A percentile compares a stretch with the other conserved stretches of the same genome.
These are phyloP conservation scores for Pelargonium citronellum DNA, from an alignment of 441 rosid species.

Conservation along the genomic window DNA sequence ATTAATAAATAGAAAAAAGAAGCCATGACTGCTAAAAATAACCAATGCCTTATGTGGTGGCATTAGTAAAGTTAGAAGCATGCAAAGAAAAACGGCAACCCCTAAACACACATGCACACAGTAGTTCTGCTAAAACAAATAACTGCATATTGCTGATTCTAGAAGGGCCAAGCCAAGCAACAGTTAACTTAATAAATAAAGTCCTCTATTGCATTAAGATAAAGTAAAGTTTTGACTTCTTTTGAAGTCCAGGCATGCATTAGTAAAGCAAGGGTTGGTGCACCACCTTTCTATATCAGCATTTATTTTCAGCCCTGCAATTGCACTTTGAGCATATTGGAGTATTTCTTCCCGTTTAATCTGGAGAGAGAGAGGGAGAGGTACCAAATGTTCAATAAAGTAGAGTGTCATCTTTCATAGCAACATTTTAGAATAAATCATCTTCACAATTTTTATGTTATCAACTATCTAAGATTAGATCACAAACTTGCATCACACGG, in stretches of 20 bases:
- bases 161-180: too few relatives aligned
- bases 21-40: too few relatives aligned
- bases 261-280: constrained; percentile 2
- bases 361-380: constrained; percentile 31
- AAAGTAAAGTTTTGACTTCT: too few relatives aligned
- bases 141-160: too few relatives aligned
- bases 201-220: too few relatives aligned
- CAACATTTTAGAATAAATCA: constrained; percentile 5
- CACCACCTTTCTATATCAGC: constrained; percentile 63
- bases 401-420: neutral
- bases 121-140: too few relatives aligned
- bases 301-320: constrained; percentile 70
- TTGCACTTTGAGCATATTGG: constrained; percentile 78
- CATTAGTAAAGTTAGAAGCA: too few relatives aligned
- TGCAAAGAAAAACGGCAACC: too few relatives aligned
- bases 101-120: too few relatives aligned
- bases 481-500: neutral
- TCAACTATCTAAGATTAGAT: neutral
- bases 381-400: constrained; percentile 2
- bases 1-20: too few relatives aligned
- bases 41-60: too few relatives aligned
- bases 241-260: neutral
- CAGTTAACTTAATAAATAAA: too few relatives aligned
- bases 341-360: constrained; percentile 83
- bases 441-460: neutral